A percentile compares a stretch with the other conserved stretches of the same genome.
Conservation (phyloP, 169 alveolate species). For the Cryptosporidium sp. region DNA sequence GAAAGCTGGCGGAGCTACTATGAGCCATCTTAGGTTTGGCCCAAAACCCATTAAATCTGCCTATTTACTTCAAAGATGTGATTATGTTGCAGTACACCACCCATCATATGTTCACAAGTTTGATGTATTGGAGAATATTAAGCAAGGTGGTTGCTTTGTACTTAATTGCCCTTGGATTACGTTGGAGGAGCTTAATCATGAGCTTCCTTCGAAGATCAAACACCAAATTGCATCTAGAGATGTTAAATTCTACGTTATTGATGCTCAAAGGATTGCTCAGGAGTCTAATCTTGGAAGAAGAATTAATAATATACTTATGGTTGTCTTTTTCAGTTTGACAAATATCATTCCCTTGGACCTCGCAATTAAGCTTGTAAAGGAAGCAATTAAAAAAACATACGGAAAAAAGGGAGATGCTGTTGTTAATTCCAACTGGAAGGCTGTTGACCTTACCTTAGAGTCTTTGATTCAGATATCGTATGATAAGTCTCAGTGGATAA, state of each 20-base stretch:
- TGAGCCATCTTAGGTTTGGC: slow-evolving; percentile 80
- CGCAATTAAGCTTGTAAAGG: slow-evolving; percentile 78
- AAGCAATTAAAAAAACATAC: slow-evolving; percentile 81
- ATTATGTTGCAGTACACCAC: slow-evolving; percentile 82
- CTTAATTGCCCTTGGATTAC: slow-evolving; percentile 80
- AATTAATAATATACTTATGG: slow-evolving; percentile 79
- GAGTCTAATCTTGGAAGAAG: slow-evolving; percentile 79
- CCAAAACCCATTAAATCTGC: slow-evolving; percentile 80
- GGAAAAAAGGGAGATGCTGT: slow-evolving; percentile 79
- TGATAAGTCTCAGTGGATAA: slow-evolving; percentile 20
- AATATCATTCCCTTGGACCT: slow-evolving; percentile 79
- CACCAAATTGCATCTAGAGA: slow-evolving; percentile 56
- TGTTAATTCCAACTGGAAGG: slow-evolving; percentile 75
- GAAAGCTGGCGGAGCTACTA: slow-evolving; percentile 83
- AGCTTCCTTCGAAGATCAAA: slow-evolving; percentile 65
- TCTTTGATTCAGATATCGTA: slow-evolving; percentile 57
- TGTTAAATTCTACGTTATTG: slow-evolving; percentile 77
- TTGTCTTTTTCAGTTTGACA: slow-evolving; percentile 78
- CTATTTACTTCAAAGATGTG: slow-evolving; percentile 77
- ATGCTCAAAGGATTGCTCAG: slow-evolving; percentile 79
- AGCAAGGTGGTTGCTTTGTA: slow-evolving; percentile 78
- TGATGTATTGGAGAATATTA: slow-evolving; percentile 53
- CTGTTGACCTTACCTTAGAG: slow-evolving; percentile 75
- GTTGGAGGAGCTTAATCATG: slow-evolving; percentile 39
- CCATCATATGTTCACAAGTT: slow-evolving; percentile 74